phyloP scores from a whole-genome alignment of 2,329 filamentous ascomycete genomes.

The Xylariaceae sp. region DNA sequence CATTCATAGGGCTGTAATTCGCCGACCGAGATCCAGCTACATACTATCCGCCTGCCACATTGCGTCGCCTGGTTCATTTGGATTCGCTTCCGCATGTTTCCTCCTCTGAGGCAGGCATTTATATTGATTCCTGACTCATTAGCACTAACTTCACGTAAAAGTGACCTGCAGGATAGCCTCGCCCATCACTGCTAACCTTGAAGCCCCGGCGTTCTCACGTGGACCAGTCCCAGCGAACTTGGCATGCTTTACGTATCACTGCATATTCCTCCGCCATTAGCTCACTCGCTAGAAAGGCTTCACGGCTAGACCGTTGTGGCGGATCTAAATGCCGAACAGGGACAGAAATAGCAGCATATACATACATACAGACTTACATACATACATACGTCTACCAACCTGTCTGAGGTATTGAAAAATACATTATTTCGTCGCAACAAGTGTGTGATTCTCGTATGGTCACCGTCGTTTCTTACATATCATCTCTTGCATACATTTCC shows the following conservation, averaged over 20 bases:
- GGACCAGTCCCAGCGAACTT: slow-evolving; percentile 18
- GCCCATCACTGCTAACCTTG: slow-evolving; percentile 6
- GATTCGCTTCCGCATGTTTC: slow-evolving; percentile 5
- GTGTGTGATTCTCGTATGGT: background rate
- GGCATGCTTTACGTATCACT: slow-evolving; percentile 17
- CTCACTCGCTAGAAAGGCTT: background rate
- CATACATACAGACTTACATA: too few species aligned
- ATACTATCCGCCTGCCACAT: slow-evolving; percentile 9
- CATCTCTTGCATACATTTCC: slow-evolving; percentile 2
- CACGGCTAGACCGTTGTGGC: slow-evolving; percentile 1
- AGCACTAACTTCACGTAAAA: slow-evolving; percentile 12
- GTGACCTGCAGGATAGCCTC: slow-evolving; percentile 12
- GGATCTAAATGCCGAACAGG: background rate
- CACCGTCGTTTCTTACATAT: background rate
- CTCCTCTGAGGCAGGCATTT: slow-evolving; percentile 16
- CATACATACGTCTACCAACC: background rate
- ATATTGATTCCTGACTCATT: slow-evolving; percentile 19
- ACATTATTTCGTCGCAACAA: background rate
- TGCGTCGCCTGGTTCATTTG: slow-evolving; percentile 11
- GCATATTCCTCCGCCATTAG: slow-evolving; percentile 15
- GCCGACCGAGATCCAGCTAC: slow-evolving; percentile 25
- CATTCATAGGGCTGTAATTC: slow-evolving; percentile 24
- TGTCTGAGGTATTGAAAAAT: background rate
- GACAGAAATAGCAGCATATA: background rate
- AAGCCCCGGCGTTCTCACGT: slow-evolving; percentile 22